Conservation (phyloP, 108 stramenopile species). For the Cyclotella sp. region DNA sequence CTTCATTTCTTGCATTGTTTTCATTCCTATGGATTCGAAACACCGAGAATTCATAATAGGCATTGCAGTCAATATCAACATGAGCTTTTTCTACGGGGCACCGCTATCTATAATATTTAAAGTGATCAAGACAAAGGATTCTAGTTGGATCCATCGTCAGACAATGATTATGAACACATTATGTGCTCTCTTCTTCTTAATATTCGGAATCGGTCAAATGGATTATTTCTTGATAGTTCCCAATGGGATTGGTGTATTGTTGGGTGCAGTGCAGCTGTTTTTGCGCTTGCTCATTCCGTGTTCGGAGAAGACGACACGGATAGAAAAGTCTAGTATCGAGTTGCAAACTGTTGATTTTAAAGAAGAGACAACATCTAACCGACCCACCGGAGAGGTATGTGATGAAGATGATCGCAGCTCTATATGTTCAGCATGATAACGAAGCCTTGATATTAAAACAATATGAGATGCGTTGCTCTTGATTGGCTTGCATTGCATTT, state of each 20-base stretch:
- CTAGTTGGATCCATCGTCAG: constrained; percentile 48
- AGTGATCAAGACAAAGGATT: constrained; percentile 57
- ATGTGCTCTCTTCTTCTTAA: constrained; percentile 76
- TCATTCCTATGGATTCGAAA: constrained; percentile 31
- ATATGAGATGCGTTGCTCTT: too few relatives aligned
- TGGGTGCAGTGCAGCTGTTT: constrained; percentile 69
- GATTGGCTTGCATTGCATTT: too few relatives aligned
- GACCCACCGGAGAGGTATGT: too few relatives aligned
- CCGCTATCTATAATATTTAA: constrained; percentile 71
- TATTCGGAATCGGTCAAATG: constrained; percentile 68
- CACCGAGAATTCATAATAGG: constrained; percentile 64
- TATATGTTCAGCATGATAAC: too few relatives aligned
- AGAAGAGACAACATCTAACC: too few relatives aligned
- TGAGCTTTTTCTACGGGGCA: constrained; percentile 87
- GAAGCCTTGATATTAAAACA: too few relatives aligned
- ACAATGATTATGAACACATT: constrained; percentile 60
- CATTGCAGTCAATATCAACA: constrained; percentile 67
- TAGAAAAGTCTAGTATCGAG: neutral
- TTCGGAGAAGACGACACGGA: neutral
- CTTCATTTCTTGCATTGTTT: constrained; percentile 51
- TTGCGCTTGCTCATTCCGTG: constrained; percentile 47
- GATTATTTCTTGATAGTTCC: constrained; percentile 73
- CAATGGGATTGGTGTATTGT: constrained; percentile 71
- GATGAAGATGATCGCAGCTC: too few relatives aligned
- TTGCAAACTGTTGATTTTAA: neutral